Evolutionary conservation across 2,329 filamentous ascomycete species (phyloP).

Genomic region (Trichothecium roseum): DNA sequence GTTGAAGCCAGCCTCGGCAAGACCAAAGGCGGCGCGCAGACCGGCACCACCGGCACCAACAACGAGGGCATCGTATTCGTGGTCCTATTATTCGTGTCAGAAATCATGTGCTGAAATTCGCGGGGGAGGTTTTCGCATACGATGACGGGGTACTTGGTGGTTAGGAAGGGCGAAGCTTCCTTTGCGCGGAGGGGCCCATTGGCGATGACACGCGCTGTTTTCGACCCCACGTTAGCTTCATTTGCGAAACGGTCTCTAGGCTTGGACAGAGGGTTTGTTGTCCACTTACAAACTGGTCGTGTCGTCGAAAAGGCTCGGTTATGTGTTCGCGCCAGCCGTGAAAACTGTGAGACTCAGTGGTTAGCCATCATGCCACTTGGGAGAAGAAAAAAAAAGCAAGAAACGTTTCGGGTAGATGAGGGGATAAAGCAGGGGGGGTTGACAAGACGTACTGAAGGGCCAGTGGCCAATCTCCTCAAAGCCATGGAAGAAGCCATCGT

Average conservation of each 20-base stretch:
- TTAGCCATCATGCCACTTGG: constrained; percentile 4
- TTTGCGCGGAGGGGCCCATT: constrained; percentile 82
- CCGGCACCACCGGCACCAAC: constrained; percentile 77
- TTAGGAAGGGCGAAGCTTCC: constrained; percentile 80
- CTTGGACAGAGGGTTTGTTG: too few relatives aligned
- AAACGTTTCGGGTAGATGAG: constrained; percentile 8
- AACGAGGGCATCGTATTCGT: constrained; percentile 97
- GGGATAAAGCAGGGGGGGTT: constrained; percentile 5
- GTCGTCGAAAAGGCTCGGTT: constrained; percentile 80
- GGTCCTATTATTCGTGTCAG: constrained; percentile 60
- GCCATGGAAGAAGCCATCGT: constrained; percentile 54
- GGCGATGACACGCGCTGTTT: constrained; percentile 72
- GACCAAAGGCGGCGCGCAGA: constrained; percentile 73
- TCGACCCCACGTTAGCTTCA: constrained; percentile 3
- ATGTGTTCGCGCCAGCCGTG: constrained; percentile 51
- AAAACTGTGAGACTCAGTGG: constrained; percentile 40
- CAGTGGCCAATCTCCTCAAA: constrained; percentile 48
- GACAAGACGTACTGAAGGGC: constrained; percentile 44
- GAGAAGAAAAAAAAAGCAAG: neutral
- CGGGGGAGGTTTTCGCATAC: constrained; percentile 30
- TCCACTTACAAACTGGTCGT: constrained; percentile 58
- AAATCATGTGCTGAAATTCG: too few relatives aligned
- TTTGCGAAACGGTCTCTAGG: too few relatives aligned
- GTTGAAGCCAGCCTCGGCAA: constrained; percentile 83
- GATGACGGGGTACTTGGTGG: constrained; percentile 88